Evolutionary conservation across 2,329 filamentous ascomycete species (phyloP), one percentile per base, ranked within the genome.

Genomic region (Paracamarosporium sp.): DNA sequence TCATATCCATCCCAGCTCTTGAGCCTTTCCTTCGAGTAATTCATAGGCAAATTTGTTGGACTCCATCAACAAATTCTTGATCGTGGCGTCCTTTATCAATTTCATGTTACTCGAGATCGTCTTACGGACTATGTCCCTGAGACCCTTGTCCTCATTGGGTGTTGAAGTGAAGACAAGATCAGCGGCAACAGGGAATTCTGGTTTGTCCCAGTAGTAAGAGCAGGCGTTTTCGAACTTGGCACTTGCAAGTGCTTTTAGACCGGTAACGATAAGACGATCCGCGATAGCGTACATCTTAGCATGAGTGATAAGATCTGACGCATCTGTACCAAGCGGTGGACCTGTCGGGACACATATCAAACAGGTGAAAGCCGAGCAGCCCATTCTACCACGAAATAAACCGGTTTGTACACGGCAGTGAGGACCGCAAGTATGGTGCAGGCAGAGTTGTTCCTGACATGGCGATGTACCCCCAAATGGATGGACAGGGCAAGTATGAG

Each of bases 51-150:
- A 25, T 3, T 25, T 48, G 13, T 43, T 46, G 24, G 15, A n/a
- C 44, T 51, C 43, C 20, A 9, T 52, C 48, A 57, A 31, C 22
- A 53, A 28, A 4, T 17, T 25, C 25, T 53, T 28, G 24, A 53
- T 53, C 9, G n/a, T 38, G 4, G 24, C 24, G 7, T 46, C 28
- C 12, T 40, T 27, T 11, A 60, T 2, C n/a, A 56, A 30, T 7
- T 33, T 22, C 15, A 57, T 46, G 36, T 70, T 64, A 54, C 60
- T 56, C 1, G 58, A 55, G 4, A 75, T 56, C 1, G 57, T 66
- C 17, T 66, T 53, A 4, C 64, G 60, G 1, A 72, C 65, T 2
- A 68, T 62, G 25, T 71, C 62, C 6, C 71, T 60, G 54, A 75
- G 59, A 33, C 65, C 70, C 24, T 66, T 71, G 53, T 75, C 69